These are phyloP conservation scores for Hyaloscypha hepaticicola DNA, from an alignment of 495 filamentous ascomycete genomes.

Conservation along the genomic window DNA sequence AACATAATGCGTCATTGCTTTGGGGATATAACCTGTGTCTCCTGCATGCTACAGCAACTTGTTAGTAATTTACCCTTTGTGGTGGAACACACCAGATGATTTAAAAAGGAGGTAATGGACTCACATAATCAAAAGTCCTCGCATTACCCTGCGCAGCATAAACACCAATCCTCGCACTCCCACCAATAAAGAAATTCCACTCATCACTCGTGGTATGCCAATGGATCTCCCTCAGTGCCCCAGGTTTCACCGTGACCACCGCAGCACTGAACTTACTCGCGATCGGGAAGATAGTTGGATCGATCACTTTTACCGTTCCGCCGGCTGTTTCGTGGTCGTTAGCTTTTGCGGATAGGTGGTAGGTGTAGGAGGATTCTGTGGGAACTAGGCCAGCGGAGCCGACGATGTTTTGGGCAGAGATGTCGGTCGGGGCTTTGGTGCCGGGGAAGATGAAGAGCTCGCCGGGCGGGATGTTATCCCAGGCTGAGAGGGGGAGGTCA, in stretches of 20 bases:
- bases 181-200: conserved; percentile 74
- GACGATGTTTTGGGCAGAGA: conserved; percentile 61
- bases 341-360: conserved; percentile 64
- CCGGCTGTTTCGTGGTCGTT: conserved; percentile 54
- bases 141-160: conserved; percentile 58
- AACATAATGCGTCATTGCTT: conserved; percentile 67
- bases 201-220: conserved; percentile 78
- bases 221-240: conserved; percentile 76
- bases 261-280: conserved; percentile 58
- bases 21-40: conserved; percentile 70
- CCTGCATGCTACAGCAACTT: conserved; percentile 46
- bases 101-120: too few species aligned
- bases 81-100: background rate
- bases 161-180: conserved; percentile 64
- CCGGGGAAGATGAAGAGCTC: conserved; percentile 60
- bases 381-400: conserved; percentile 57
- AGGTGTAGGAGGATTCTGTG: conserved; percentile 55
- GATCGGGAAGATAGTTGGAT: conserved; percentile 62
- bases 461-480: conserved; percentile 24
- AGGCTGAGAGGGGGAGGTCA: conserved; percentile 25
- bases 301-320: conserved; percentile 66
- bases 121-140: conserved; percentile 68
- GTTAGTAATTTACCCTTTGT: background rate
- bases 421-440: conserved; percentile 58
- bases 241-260: conserved; percentile 64